phyloP scores from a whole-genome alignment of 257 asterid genomes.

The Nicotiana undulata region DNA sequence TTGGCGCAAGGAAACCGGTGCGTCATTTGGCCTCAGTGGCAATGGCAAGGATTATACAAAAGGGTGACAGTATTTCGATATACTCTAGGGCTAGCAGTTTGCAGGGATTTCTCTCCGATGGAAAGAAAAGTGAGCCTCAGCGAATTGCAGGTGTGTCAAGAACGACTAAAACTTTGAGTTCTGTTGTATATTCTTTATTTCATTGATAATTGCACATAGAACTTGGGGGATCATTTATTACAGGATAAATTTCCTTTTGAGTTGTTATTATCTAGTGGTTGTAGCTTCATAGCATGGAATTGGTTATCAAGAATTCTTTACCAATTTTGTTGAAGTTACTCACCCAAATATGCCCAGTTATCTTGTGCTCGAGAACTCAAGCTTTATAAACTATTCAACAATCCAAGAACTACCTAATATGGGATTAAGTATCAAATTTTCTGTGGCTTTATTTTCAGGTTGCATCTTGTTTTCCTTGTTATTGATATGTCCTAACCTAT shows the following conservation, averaged over 20 bases:
- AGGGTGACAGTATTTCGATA: constrained; percentile 83
- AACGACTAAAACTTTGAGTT: background rate
- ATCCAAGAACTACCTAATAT: background rate
- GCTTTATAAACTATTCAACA: background rate
- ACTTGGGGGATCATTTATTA: background rate
- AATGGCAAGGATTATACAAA: constrained; percentile 75
- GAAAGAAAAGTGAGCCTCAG: constrained; percentile 74
- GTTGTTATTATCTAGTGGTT: background rate
- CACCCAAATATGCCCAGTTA: background rate
- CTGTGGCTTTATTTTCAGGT: background rate
- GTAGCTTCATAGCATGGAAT: background rate
- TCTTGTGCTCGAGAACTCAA: background rate
- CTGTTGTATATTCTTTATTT: background rate
- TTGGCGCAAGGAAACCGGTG: constrained; percentile 95
- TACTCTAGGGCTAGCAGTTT: constrained; percentile 97
- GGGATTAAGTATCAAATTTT: background rate
- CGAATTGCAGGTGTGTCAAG: constrained; percentile 76
- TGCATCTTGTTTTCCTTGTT: background rate
- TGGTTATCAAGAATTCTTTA: background rate
- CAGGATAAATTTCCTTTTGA: background rate
- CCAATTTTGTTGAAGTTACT: background rate
- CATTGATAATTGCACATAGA: background rate
- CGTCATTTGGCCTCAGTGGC: constrained; percentile 95
- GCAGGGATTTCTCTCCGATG: constrained; percentile 95
- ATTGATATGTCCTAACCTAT: background rate